These are phyloP conservation scores for Penicillium riverlandense DNA, from an alignment of 495 filamentous ascomycete genomes.

Conservation along the genomic window DNA sequence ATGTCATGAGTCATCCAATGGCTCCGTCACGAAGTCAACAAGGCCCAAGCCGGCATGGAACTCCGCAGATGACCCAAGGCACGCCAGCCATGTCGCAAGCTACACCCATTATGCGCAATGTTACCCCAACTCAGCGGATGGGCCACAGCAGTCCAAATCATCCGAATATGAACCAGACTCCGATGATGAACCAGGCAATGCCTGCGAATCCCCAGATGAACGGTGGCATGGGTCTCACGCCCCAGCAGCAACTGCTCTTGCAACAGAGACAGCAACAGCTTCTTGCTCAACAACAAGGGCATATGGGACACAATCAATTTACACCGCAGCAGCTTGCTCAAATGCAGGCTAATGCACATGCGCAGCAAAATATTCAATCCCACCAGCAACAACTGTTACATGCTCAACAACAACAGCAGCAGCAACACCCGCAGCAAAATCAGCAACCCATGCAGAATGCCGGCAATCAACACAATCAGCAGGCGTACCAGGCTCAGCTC, in stretches of 20 bases:
- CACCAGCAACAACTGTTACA: conserved; percentile 39
- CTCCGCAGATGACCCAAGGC: conserved; percentile 70
- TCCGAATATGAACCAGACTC: conserved; percentile 49
- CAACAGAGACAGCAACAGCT: conserved; percentile 47
- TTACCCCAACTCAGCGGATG: conserved; percentile 66
- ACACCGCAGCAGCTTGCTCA: conserved; percentile 41
- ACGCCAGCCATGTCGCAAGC: conserved; percentile 72
- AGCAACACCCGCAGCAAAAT: conserved; percentile 28
- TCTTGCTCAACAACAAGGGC: conserved; percentile 38
- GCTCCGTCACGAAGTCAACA: conserved; percentile 73
- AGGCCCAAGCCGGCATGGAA: conserved; percentile 64
- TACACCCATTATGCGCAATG: conserved; percentile 62
- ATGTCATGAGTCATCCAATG: conserved; percentile 66
- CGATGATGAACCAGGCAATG: conserved; percentile 49
- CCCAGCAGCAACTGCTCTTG: conserved; percentile 38
- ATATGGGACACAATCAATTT: conserved; percentile 36
- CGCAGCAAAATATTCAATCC: conserved; percentile 48
- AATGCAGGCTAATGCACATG: conserved; percentile 37
- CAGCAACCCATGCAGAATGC: conserved; percentile 19
- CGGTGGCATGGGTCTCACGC: conserved; percentile 28
- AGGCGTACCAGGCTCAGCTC: conserved; percentile 39
- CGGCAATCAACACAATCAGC: conserved; percentile 17
- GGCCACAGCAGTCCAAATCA: conserved; percentile 62
- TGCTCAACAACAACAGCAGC: conserved; percentile 24
- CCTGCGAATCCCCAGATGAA: conserved; percentile 38